A percentile compares a stretch with the other conserved stretches of the same genome.
These are phyloP conservation scores for Chlamydomonas sphaeroides DNA, from an alignment of 139 green algal species.

Conservation along the genomic window DNA sequence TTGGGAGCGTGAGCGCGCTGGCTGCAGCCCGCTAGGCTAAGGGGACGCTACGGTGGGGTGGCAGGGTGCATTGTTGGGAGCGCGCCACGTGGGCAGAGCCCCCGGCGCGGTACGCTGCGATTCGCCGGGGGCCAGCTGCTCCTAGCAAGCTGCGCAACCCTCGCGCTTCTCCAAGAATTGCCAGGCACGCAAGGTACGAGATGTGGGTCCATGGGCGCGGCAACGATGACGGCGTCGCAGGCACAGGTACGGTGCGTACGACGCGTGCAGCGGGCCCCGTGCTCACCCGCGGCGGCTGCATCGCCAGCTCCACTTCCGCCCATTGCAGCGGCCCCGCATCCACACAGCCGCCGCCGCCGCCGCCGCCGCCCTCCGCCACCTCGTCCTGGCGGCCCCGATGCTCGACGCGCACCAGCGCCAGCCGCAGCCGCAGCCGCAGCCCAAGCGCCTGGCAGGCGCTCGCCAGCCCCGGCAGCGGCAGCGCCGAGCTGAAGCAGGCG, in stretches of 20 bases:
- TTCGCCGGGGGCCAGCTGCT: no score
- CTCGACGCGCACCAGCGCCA: not conserved
- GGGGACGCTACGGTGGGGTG: no score
- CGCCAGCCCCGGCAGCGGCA: slow-evolving; percentile 3
- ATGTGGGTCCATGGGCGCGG: no score
- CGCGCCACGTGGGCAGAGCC: no score
- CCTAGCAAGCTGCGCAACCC: not conserved
- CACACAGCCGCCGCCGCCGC: not conserved
- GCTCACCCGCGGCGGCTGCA: no score
- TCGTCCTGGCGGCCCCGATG: no score
- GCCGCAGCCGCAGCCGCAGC: not conserved
- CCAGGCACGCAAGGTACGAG: not conserved
- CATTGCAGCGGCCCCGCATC: not conserved
- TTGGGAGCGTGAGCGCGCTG: not conserved
- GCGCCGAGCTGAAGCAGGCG: slow-evolving; percentile 4
- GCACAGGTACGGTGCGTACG: not conserved
- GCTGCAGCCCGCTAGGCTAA: no score
- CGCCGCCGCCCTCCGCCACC: not conserved
- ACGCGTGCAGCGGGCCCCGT: not conserved
- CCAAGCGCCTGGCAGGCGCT: slow-evolving; percentile 4
- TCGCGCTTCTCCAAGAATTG: not conserved
- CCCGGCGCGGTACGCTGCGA: no score
- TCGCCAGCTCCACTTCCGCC: no score
- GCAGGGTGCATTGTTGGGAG: no score
- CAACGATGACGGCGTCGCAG: not conserved